Base-by-base conservation (phyloP, 2,329 filamentous ascomycete species). In the Scedosporium minutisporum region DNA sequence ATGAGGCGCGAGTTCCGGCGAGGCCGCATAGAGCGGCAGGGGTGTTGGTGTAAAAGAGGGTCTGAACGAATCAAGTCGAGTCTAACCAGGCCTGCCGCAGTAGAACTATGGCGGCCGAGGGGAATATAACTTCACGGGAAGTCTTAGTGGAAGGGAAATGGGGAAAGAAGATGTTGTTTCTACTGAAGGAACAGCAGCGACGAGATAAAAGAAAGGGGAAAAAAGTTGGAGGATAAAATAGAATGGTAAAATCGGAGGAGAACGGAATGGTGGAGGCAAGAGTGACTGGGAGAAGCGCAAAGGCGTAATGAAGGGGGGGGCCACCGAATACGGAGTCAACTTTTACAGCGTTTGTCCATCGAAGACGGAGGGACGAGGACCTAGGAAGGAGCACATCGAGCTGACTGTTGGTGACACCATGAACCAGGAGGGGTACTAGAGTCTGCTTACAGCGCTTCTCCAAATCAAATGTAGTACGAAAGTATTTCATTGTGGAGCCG, bases 221-320 rank as follows among this genome's bases (percentile, higher is more conserved):
- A 51, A 48, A 53, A 41, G 29, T 27, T 23, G 55, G 33, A 38
- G 33, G 33, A 38, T 12, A 10, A 38, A 38, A 38, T 38, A 60
- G 61, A 57, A 60, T 59, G 57, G 57, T 48, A 29, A 29, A 41
- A 29, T 55, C 57, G 57, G 57, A 29, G 33, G 48, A 58, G 48
- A 63, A 63, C 44, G 48, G 44, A 60, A 44, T 25, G 21, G 57
- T 42, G 29, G 55, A 44, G 62, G 58, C 57, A 14, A 38, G 71
- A 60, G 84, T 82, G 18, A 77, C 77, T 27, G 83, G 71, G 61
- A 76, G 78, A 62, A 82, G 75, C 1, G 78, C 76, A n/a, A 83
- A 71, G 1, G 80, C 51, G 75, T 25, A 73, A 74, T 27, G 82
- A 73, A 12, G 33, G 33, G 33, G 29, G 33, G 33, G 29, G n/a